Evolutionary conservation across 257 asterid genomes (phyloP).

Genomic region (Leonotis leonurus): DNA sequence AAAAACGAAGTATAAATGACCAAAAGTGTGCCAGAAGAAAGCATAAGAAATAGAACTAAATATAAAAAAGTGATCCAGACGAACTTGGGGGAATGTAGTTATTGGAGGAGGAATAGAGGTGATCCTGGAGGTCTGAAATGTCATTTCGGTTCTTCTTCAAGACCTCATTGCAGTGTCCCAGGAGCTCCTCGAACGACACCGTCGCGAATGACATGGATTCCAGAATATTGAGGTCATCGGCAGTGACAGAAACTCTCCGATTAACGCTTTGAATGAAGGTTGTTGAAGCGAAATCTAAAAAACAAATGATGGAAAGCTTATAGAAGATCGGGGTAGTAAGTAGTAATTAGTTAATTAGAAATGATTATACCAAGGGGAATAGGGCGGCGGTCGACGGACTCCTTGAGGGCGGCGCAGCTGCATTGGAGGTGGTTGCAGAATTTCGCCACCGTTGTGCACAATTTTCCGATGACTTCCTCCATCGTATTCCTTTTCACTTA

Average conservation of each 20-base stretch:
- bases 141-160: slow-evolving; percentile 57
- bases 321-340: too few species aligned
- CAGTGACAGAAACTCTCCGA: slow-evolving; percentile 44
- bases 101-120: slow-evolving; percentile 34
- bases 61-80: slow-evolving; percentile 8
- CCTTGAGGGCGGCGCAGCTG: too few species aligned
- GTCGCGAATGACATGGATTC: slow-evolving; percentile 82
- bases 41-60: background rate
- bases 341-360: too few species aligned
- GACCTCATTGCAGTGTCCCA: slow-evolving; percentile 85
- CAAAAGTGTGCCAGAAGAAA: background rate
- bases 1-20: background rate
- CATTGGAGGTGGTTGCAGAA: too few species aligned
- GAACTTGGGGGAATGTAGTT: slow-evolving; percentile 33
- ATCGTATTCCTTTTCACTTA: slow-evolving; percentile 5
- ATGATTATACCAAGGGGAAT: too few species aligned
- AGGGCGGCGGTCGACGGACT: too few species aligned
- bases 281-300: slow-evolving; percentile 85
- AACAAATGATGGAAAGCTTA: too few species aligned
- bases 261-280: slow-evolving; percentile 68
- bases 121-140: slow-evolving; percentile 46
- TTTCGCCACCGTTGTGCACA: too few species aligned
- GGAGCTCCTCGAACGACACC: slow-evolving; percentile 91
- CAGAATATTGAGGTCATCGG: slow-evolving; percentile 61
- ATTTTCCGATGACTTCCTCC: slow-evolving; percentile 62